Evolutionary conservation across 2,329 filamentous ascomycete genomes (phyloP), one percentile per base, ranked within the genome.

Genomic region (Arthrinium puccinioides): DNA sequence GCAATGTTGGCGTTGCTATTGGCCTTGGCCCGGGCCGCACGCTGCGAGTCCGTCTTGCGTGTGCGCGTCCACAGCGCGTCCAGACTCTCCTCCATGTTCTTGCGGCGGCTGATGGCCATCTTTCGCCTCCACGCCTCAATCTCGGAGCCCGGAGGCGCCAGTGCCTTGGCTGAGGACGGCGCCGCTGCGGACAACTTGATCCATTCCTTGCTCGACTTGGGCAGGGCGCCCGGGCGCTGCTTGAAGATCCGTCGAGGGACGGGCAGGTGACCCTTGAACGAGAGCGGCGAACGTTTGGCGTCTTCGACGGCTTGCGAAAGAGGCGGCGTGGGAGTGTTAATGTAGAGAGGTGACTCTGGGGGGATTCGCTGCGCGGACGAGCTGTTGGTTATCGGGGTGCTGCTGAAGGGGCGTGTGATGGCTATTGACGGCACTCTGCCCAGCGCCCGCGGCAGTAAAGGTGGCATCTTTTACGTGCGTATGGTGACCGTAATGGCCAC

Each of bases 331-430:
- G 89, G 90, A 38, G 96, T 70, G 47, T 87, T 79, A 63, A 97
- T 84, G 68, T 84, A 97, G 46, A 76, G 75, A 32, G 92, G 90
- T 24, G 88, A 94, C 58, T 96, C 86, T 33, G 92, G 90, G 14
- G 83, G 82, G 45, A 89, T 84, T 21, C 30, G 35, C 24, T 40
- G 37, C 32, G 68, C 66, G 31, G 21, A 20, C 3, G 23, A 25
- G 42, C 76, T 69, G 33, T 54, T 56, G 40, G 52, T 49, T n/a
- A 57, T 30, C 14, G 64, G 33, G 13, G 71, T 64, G 18, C 68
- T 67, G 44, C 65, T 63, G 53, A 73, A 74, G 38, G 63, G 40
- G 46, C 62, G 60, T 9, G n/a, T 4, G 7, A 27, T n/a, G 19
- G 27, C n/a, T 9, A 15, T 21, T 15, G 28, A 19, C 18, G 19